Base-by-base conservation (phyloP, 2,329 filamentous ascomycete species). In the Epichloe brachyelytri region DNA sequence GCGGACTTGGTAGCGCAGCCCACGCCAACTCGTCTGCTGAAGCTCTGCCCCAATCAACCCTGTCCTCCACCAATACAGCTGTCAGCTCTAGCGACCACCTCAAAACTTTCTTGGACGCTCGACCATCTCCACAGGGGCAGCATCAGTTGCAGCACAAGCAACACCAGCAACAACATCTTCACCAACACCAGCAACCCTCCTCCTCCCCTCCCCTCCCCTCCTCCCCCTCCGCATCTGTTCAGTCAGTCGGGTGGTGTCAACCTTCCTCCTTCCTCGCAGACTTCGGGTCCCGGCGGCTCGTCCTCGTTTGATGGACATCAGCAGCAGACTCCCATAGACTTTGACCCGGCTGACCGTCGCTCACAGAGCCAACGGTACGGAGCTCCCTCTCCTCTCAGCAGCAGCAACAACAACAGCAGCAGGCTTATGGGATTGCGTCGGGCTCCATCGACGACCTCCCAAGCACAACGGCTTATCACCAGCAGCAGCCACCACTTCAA, bases 311-410 rank as follows among this genome's bases (percentile, higher is more conserved):
- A 69, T 52, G 59, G 61, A 51, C 64, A 64, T 48, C 67, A 66
- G 57, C 57, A 63, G 56, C 61, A 51, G 38, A 55, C 53, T 26
- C 56, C 55, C 59, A 67, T 56, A 44, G 74, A 78, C 55, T 76
- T 73, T 56, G 64, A 70, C 48, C 47, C 59, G 41, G 59, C 58
- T 34, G 51, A 75, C 36, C 71, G 70, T 51, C 73, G 74, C 50
- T 75, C 75, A 14, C 74, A 78, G 63, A 77, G 73, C 55, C 72
- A 76, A 54, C 72, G 73, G 58, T 76, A 72, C 57, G 62, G 65
- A 38, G 15, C 50, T 65, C 56, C 52, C 56, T 63, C 22, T 7
- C 22, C 7, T 26, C 22, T 26, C 22, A 26, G 22, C 22, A 26
- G 22, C 22, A 26, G 7, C 20, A 22, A 2, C 22, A 26, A 1